Percentiles rank a stretch among this genome's conserved stretches.
Conservation (phyloP, 495 filamentous ascomycete genomes). For the Lichina pygmaea region DNA sequence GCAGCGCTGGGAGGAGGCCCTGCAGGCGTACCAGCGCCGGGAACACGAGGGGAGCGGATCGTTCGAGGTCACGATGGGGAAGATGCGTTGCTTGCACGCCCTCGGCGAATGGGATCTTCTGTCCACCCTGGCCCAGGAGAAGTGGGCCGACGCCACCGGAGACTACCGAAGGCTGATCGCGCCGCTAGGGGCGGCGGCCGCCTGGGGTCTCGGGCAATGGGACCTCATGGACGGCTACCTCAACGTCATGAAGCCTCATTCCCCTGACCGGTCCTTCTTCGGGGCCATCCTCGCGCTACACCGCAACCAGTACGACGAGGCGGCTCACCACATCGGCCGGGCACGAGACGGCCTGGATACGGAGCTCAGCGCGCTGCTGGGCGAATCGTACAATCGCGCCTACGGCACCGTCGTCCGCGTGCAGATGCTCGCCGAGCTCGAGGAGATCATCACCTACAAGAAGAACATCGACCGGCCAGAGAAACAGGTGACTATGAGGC, state of each 20-base stretch:
- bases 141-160: constrained; percentile 62
- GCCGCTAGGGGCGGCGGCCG: constrained; percentile 76
- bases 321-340: constrained; percentile 59
- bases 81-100: constrained; percentile 95
- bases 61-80: constrained; percentile 90
- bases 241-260: constrained; percentile 72
- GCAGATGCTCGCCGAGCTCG: constrained; percentile 94
- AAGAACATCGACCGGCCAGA: constrained; percentile 49
- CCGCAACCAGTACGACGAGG: constrained; percentile 80
- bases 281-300: constrained; percentile 83
- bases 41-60: constrained; percentile 35
- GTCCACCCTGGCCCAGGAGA: constrained; percentile 65
- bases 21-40: constrained; percentile 65
- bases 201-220: constrained; percentile 95
- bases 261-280: constrained; percentile 90
- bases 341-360: constrained; percentile 84
- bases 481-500: constrained; percentile 71
- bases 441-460: constrained; percentile 95
- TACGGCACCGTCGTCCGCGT: constrained; percentile 90
- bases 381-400: constrained; percentile 87
- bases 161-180: constrained; percentile 76
- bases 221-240: constrained; percentile 94
- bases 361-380: constrained; percentile 77
- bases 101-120: constrained; percentile 92
- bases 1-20: constrained; percentile 94